Conservation (phyloP, 2,329 filamentous ascomycete genomes). For the Neurospora sp. region DNA sequence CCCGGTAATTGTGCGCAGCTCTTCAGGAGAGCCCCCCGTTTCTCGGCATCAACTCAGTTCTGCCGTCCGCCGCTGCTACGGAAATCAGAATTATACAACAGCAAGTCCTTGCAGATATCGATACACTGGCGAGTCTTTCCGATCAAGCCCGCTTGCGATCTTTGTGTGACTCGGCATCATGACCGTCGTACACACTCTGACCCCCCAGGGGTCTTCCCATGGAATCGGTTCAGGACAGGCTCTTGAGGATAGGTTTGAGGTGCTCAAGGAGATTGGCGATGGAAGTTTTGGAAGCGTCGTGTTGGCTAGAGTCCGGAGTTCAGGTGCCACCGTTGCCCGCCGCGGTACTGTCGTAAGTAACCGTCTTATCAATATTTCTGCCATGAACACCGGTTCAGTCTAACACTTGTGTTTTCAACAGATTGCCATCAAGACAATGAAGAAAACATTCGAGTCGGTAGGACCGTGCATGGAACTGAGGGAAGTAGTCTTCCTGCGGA, state of each 20-base stretch:
- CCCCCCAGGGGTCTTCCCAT: conserved; percentile 55
- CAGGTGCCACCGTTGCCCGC: conserved; percentile 78
- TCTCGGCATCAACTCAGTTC: conserved; percentile 5
- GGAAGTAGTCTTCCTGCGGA: conserved; percentile 92
- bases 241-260: conserved; percentile 90
- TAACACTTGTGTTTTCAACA: conserved; percentile 27
- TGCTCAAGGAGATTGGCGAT: conserved; percentile 97
- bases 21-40: conserved; percentile 26
- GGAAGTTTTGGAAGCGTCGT: conserved; percentile 96
- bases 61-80: conserved; percentile 3
- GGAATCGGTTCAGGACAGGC: conserved; percentile 37
- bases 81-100: neutral
- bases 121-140: neutral
- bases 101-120: neutral
- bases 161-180: conserved; percentile 36
- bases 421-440: conserved; percentile 99
- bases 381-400: conserved; percentile 1
- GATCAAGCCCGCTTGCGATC: neutral
- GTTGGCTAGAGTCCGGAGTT: conserved; percentile 81
- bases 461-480: conserved; percentile 82
- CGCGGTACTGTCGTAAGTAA: conserved; percentile 82
- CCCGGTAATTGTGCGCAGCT: conserved; percentile 25
- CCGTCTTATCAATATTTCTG: neutral
- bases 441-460: conserved; percentile 96
- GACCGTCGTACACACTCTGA: conserved; percentile 66